Percentiles rank a stretch among this genome's conserved stretches.
phyloP scores from a whole-genome alignment of 2,329 filamentous ascomycete genomes.

The Dactylellina cionopaga region DNA sequence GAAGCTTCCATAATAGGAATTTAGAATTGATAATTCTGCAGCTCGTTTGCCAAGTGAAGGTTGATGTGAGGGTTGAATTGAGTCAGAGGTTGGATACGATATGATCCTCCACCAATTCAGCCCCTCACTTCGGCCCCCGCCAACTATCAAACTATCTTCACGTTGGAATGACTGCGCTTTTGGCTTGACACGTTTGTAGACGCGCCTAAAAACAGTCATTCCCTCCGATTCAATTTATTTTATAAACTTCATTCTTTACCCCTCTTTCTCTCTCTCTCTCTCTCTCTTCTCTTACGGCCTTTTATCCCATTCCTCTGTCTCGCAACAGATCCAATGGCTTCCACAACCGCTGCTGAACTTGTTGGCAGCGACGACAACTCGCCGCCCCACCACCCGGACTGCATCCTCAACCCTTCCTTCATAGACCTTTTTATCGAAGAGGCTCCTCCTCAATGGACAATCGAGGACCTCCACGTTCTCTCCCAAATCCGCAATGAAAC shows the following conservation, averaged over 20 bases:
- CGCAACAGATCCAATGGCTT: constrained; percentile 5
- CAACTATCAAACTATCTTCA: background rate
- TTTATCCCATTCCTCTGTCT: background rate
- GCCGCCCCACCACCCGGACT: constrained; percentile 19
- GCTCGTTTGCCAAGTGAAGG: background rate
- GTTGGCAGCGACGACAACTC: background rate
- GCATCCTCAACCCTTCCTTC: constrained; percentile 44
- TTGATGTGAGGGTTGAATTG: background rate
- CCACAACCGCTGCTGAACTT: background rate
- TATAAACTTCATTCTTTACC: background rate
- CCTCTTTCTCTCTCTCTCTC: background rate
- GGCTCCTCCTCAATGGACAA: constrained; percentile 30
- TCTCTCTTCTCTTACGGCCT: too few relatives aligned
- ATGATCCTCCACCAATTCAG: constrained; percentile 20
- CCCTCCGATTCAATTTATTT: background rate
- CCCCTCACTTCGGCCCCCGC: constrained; percentile 13
- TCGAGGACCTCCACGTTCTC: constrained; percentile 37
- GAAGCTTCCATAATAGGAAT: background rate
- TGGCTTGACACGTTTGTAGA: background rate
- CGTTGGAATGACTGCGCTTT: constrained; percentile 15
- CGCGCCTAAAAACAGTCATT: too few relatives aligned
- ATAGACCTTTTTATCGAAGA: constrained; percentile 46
- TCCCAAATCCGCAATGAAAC: constrained; percentile 14
- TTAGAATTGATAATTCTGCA: too few relatives aligned
- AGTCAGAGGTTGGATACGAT: too few relatives aligned